These are phyloP conservation scores for Amoeboradix gromovi DNA, from an alignment of 371 early-diverging fungal species.

Conservation along the genomic window DNA sequence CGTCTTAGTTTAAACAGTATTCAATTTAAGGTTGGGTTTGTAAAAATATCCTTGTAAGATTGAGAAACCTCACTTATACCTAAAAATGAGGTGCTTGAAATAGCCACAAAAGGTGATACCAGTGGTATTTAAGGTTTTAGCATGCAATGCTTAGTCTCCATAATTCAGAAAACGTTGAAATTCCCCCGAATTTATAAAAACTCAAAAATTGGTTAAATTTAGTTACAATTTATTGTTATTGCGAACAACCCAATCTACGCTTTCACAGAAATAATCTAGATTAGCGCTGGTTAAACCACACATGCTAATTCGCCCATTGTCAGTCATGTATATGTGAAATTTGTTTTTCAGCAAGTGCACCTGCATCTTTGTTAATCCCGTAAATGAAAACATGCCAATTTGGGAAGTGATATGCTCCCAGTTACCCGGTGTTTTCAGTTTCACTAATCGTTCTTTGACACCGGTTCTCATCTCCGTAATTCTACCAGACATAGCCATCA, in stretches of 20 bases:
- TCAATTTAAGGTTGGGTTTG: no score
- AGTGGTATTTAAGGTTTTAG: no score
- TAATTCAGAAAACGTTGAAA: no score
- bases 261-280: conserved; percentile 32
- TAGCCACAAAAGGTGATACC: no score
- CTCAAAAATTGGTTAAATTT: no score
- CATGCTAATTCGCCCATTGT: conserved; percentile 77
- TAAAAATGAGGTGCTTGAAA: no score
- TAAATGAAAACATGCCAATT: conserved; percentile 89
- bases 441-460: conserved; percentile 15
- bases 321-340: conserved; percentile 68
- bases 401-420: conserved; percentile 80
- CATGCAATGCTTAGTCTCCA: no score
- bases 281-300: conserved; percentile 61
- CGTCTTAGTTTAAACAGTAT: no score
- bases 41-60: no score
- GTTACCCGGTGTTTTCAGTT: conserved; percentile 53
- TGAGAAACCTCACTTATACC: no score
- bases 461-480: conserved; percentile 54
- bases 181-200: no score
- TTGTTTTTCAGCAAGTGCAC: conserved; percentile 42
- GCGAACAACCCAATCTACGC: not conserved
- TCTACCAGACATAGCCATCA: conserved; percentile 53
- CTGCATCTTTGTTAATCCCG: conserved; percentile 39
- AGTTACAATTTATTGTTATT: no score